These are phyloP conservation scores for Syncephalastrum sp. DNA, from an alignment of 371 early-diverging fungal species.

Conservation along the genomic window DNA sequence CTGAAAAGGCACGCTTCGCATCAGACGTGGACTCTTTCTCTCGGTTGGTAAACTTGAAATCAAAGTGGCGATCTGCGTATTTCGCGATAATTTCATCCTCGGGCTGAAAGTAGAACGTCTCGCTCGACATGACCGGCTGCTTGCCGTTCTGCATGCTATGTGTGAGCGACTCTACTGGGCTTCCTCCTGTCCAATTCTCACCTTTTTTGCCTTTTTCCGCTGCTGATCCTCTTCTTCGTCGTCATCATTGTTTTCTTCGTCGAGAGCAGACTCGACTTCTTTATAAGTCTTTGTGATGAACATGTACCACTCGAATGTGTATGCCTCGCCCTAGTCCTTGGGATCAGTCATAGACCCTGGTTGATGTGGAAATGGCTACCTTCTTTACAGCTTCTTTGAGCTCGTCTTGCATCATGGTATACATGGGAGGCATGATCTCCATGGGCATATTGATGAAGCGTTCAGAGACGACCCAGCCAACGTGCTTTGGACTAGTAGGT, in stretches of 20 bases:
- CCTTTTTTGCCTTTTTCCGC: constrained; percentile 43
- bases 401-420: constrained; percentile 85
- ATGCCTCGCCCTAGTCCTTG: constrained; percentile 63
- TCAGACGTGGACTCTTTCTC: constrained; percentile 68
- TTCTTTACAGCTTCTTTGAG: constrained; percentile 74
- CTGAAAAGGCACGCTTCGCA: constrained; percentile 79
- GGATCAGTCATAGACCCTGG: constrained; percentile 1
- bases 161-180: too few relatives aligned
- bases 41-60: constrained; percentile 69
- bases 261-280: constrained; percentile 69
- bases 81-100: constrained; percentile 88
- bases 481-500: constrained; percentile 30
- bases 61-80: constrained; percentile 44
- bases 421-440: constrained; percentile 88
- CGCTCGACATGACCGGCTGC: constrained; percentile 6
- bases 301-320: constrained; percentile 80
- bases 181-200: constrained; percentile 8
- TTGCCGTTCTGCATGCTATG: too few relatives aligned
- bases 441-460: constrained; percentile 96
- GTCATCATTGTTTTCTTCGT: constrained; percentile 54
- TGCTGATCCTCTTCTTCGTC: constrained; percentile 32
- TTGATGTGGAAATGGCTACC: constrained; percentile 32
- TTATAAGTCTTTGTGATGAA: constrained; percentile 82
- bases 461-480: constrained; percentile 84
- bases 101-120: constrained; percentile 78